phyloP scores from a whole-genome alignment of 768 basidiomycete species.

The Macrolepiota fuliginosa region DNA sequence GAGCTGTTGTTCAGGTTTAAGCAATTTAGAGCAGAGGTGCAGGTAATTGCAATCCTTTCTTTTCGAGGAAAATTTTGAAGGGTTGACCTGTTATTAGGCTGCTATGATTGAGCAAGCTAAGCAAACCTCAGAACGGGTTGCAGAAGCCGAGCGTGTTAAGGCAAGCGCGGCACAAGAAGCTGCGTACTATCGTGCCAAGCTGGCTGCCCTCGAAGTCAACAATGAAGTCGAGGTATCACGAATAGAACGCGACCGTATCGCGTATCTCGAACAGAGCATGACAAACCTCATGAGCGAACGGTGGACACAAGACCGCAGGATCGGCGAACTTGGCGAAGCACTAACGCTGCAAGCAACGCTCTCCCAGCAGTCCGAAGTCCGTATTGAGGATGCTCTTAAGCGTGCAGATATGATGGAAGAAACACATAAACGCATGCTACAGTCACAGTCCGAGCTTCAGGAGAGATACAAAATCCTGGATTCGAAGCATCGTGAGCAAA shows the following conservation, averaged over 20 bases:
- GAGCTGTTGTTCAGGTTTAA: conserved; percentile 83
- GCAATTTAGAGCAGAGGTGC: conserved; percentile 81
- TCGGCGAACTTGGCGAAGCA: conserved; percentile 70
- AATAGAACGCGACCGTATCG: conserved; percentile 75
- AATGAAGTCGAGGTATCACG: conserved; percentile 63
- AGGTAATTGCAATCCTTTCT: conserved; percentile 50
- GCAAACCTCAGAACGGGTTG: conserved; percentile 70
- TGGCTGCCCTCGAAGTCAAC: conserved; percentile 78
- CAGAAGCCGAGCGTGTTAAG: conserved; percentile 77
- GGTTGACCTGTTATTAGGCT: conserved; percentile 42
- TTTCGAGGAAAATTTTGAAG: neutral
- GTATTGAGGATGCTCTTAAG: conserved; percentile 68
- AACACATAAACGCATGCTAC: conserved; percentile 57
- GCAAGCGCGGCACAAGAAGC: conserved; percentile 87
- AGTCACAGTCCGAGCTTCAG: conserved; percentile 71
- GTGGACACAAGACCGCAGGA: conserved; percentile 62
- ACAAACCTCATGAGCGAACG: conserved; percentile 60
- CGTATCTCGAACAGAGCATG: conserved; percentile 72
- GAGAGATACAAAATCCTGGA: conserved; percentile 60
- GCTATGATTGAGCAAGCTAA: conserved; percentile 73
- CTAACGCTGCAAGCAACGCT: conserved; percentile 76
- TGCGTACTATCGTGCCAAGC: conserved; percentile 92
- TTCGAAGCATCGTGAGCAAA: conserved; percentile 67
- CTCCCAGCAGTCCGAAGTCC: conserved; percentile 75
- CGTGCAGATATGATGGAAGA: conserved; percentile 76